A percentile compares a stretch with the other conserved stretches of the same genome.
These are phyloP conservation scores for Lodderomyces beijingensis DNA, from an alignment of 1,139 yeast species.

Conservation along the genomic window DNA sequence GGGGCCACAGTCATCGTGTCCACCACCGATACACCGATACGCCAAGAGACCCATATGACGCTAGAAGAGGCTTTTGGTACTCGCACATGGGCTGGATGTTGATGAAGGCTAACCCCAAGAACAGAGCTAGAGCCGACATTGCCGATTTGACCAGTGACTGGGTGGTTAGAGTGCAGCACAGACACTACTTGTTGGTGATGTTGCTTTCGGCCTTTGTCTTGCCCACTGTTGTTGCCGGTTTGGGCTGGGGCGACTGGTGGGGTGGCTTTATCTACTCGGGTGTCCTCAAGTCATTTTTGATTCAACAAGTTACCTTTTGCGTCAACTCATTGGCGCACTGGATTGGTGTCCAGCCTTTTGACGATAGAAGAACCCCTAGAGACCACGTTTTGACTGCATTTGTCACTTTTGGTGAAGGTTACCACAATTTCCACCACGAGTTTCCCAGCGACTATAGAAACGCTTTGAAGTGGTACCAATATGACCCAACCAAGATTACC, in stretches of 20 bases:
- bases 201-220: conserved; percentile 60
- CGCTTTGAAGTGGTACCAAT: conserved; percentile 97
- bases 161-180: conserved; percentile 89
- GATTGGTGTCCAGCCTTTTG: conserved; percentile 97
- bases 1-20: conserved; percentile 96
- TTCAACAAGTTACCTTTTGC: conserved; percentile 98
- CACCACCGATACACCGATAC: conserved; percentile 98
- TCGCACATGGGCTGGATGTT: conserved; percentile 99
- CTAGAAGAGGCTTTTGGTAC: conserved; percentile 92
- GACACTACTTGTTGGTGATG: conserved; percentile 76
- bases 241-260: conserved; percentile 80
- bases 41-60: conserved; percentile 94
- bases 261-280: conserved; percentile 96
- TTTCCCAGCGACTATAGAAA: conserved; percentile 98
- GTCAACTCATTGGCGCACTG: conserved; percentile 98
- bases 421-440: conserved; percentile 99
- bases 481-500: conserved; percentile 88
- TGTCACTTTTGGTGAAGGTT: conserved; percentile 97
- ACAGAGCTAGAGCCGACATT: conserved; percentile 94
- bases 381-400: conserved; percentile 93
- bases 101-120: conserved; percentile 86
- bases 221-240: conserved; percentile 76
- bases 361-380: conserved; percentile 95
- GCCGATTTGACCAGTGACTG: conserved; percentile 87
- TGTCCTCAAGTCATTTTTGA: conserved; percentile 71